Evolutionary conservation across 805 yeast genomes (phyloP), one percentile per base, ranked within the genome.

Genomic region (Teunomyces lycoperdinae): DNA sequence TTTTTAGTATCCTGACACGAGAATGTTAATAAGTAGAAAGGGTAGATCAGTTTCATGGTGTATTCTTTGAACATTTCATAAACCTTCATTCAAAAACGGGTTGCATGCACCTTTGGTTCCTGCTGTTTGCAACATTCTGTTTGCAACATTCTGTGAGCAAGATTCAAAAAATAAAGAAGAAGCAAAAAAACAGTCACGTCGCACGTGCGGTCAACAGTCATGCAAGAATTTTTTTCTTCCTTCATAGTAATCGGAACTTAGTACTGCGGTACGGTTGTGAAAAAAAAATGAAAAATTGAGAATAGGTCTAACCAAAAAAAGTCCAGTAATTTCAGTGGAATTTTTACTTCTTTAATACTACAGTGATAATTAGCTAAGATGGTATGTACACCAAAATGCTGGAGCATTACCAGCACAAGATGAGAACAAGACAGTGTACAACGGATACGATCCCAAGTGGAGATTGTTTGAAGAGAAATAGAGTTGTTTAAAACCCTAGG

Each of bases 291-390:
- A 38, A 38, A 38, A 38, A 38, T 33, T 38, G 41, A 32, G 34
- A 38, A 38, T 20, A 13, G 27, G 14, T 16, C 41, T 38, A 20
- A 13, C 41, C 27, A 38, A 38, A 38, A 34, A 38, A 38, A 38
- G 27, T 20, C 28, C 27, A 20, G 26, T 38, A n/a, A 38, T 38
- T 38, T 38, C 30, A 24, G 41, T 38, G 27, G 41, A 38, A 38
- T 27, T 41, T 30, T 41, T 41, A 30, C 34, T 41, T 29, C 43
- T 41, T 41, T 41, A 26, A 38, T 38, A 54, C 53, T 38, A 55
- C 56, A 54, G 49, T 54, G 56, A 48, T 58, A 64, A 63, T 53
- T 57, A 60, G 56, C 59, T 55, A 65, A 62, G 56, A 65, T 66
- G 70, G 70, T 66, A 66, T 65, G 70, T 65, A 50, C 34, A 16